Evolutionary conservation across 2,329 filamentous ascomycete genomes (phyloP), one percentile per base, ranked within the genome.

Genomic region (Cercospora sp.): DNA sequence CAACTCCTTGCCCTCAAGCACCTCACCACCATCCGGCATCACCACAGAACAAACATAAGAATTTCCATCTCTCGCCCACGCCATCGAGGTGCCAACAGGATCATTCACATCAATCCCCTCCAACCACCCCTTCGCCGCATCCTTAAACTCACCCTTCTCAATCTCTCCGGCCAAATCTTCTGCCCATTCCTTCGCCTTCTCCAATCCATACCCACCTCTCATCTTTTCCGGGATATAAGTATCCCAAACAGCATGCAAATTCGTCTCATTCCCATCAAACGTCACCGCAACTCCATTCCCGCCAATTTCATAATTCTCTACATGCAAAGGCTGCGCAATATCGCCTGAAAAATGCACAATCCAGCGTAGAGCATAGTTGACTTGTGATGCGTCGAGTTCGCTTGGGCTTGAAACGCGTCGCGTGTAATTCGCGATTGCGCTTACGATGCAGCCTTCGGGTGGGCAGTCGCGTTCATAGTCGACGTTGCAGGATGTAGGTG

Each of bases 261-360:
- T 83, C 8, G 80, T 82, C 0, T 71, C 72, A 7, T 69, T 69
- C 33, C 78, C 79, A 62, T 79, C 75, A 73, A 83, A 84, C 0
- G 78, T 81, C 18, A 83, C 81, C 59, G 80, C 77, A 69, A 84
- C 80, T 2, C 73, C 75, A 72, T 84, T 84, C 36, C 81, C 82
- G 58, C 82, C 82, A 6, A 80, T 69, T 6, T 79, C 80, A 13
- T 80, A 74, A 48, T 78, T 80, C 74, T 87, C 85, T 12, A 84
- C 83, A 72, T 87, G 86, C 60, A 96, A 81, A 0, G 90, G 91
- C 75, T 93, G 93, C 0, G 72, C 69, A 63, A 77, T 75, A 76
- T 97, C 93, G 66, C 92, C 87, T 10, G 95, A 80, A 73, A 86
- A 85, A 65, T 80, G 84, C 23, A 87, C 78, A 63, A 87, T 75